Evolutionary conservation across 805 yeast species (phyloP), one percentile per base, ranked within the genome.

Genomic region (Pichia manshurica): DNA sequence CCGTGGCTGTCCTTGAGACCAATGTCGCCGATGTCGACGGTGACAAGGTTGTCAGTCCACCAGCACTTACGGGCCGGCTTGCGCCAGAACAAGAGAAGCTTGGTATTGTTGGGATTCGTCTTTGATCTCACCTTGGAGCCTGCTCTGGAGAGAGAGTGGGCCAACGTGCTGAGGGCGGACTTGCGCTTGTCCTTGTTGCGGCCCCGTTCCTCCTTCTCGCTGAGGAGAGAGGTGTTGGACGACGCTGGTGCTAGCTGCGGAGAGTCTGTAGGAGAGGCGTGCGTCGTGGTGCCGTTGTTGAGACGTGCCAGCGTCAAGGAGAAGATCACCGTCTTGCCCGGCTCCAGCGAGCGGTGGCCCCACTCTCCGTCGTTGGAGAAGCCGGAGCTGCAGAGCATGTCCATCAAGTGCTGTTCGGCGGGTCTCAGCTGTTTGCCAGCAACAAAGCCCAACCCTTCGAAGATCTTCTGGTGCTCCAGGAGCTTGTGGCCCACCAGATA

Each of bases 31-130:
- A 76, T 53, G 32, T 66, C 66, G 20, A 78, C 63, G 7, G 78
- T 81, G 19, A 78, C 65, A 25, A 66, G 70, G 39, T 79, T 78
- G 61, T 81, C 79, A 6, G 87, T 75, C 99, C 99, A 93, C 99
- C 99, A 93, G 69, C 99, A 93, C 63, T 93, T 93, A 61, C 98
- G 77, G 2, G 99, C 99, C 1, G 99, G 99, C 62, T 93, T 93
- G 53, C 96, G 77, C 98, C 99, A 93, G 62, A 93, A 93, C 45
- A 93, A 69, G 33, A 93, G 71, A 44, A 93, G 73, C 64, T 93
- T 93, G 4, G 69, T 67, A 13, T 67, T 68, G 51, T 65, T 67
- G 21, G 73, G 65, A 54, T 68, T 67, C 10, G 39, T 17, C 44
- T 51, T 59, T 49, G 65, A 57, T 55, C 67, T 55, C 52, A 59